These are phyloP conservation scores for Phytophthora agathidicida DNA, from an alignment of 352 stramenopile species.

Conservation along the genomic window DNA sequence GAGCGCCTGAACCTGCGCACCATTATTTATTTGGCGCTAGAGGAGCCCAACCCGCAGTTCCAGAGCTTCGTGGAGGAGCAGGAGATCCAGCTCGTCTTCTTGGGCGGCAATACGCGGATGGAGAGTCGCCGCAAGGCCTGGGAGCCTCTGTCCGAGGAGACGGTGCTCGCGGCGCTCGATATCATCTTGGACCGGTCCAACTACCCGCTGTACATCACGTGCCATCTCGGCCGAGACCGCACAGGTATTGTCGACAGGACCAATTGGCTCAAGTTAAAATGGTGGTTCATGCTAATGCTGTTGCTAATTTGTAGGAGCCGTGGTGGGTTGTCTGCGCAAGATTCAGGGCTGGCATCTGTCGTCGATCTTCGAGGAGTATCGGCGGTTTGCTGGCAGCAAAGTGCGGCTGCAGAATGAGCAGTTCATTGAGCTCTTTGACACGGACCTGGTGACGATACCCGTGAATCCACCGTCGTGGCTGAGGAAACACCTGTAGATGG, in stretches of 20 bases:
- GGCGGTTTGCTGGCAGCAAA: conserved; percentile 90
- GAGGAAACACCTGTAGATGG: conserved; percentile 52
- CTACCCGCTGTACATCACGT: conserved; percentile 92
- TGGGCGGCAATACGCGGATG: conserved; percentile 90
- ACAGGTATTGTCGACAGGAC: conserved; percentile 55
- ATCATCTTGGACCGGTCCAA: conserved; percentile 90
- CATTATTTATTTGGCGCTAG: conserved; percentile 92
- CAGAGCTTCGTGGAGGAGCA: conserved; percentile 92
- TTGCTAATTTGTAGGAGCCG: conserved; percentile 51
- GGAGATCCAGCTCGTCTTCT: conserved; percentile 87
- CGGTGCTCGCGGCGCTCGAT: conserved; percentile 89
- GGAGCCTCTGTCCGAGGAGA: conserved; percentile 89
- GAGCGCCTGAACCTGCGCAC: conserved; percentile 90
- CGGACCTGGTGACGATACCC: conserved; percentile 89
- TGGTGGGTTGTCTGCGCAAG: conserved; percentile 92
- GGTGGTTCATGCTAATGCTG: neutral
- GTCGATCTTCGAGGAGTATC: conserved; percentile 94
- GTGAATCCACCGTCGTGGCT: conserved; percentile 78
- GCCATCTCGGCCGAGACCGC: conserved; percentile 89
- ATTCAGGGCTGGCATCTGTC: conserved; percentile 94
- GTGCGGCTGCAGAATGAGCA: conserved; percentile 93
- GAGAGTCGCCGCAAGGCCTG: conserved; percentile 88
- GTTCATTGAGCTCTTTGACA: conserved; percentile 96
- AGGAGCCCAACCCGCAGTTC: conserved; percentile 91
- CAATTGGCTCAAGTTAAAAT: too few relatives aligned